These are phyloP conservation scores for Nannochloropsis gaditana DNA, from an alignment of 108 stramenopile species.

Conservation along the genomic window DNA sequence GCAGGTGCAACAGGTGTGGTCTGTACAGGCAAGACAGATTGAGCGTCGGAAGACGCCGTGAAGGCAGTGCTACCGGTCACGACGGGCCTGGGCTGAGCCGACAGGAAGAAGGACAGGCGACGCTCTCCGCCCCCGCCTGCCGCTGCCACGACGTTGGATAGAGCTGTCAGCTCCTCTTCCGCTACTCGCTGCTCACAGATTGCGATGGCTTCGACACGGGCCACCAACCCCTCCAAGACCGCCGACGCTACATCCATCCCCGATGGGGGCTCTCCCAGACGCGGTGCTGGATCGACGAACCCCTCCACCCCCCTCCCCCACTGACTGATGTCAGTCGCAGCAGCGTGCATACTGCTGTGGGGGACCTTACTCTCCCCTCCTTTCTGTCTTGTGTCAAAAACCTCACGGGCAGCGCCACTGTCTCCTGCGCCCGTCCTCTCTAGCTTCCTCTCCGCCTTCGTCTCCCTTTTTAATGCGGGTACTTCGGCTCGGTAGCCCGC, in stretches of 20 bases:
- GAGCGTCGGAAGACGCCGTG: too few species aligned
- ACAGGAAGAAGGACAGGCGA: slow-evolving; percentile 4
- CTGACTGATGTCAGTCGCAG: too few species aligned
- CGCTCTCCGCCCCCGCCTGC: background rate
- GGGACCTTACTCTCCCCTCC: background rate
- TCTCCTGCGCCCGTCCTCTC: background rate
- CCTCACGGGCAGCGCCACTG: background rate
- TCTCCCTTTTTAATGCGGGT: background rate
- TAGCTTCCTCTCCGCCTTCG: background rate
- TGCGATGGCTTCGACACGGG: background rate
- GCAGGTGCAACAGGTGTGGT: too few species aligned
- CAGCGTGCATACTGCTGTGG: background rate
- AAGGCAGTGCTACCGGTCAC: too few species aligned
- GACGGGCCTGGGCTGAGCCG: background rate
- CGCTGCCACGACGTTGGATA: background rate
- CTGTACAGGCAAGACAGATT: too few species aligned
- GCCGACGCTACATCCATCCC: background rate
- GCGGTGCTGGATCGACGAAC: too few species aligned
- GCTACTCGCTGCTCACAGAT: background rate
- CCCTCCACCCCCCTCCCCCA: too few species aligned
- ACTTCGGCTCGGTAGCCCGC: background rate
- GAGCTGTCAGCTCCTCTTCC: background rate
- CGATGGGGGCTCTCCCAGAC: background rate
- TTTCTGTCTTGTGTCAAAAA: background rate
- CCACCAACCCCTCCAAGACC: background rate